Base-by-base conservation (phyloP, 2,329 filamentous ascomycete species). In the Arachnomyces sp. region DNA sequence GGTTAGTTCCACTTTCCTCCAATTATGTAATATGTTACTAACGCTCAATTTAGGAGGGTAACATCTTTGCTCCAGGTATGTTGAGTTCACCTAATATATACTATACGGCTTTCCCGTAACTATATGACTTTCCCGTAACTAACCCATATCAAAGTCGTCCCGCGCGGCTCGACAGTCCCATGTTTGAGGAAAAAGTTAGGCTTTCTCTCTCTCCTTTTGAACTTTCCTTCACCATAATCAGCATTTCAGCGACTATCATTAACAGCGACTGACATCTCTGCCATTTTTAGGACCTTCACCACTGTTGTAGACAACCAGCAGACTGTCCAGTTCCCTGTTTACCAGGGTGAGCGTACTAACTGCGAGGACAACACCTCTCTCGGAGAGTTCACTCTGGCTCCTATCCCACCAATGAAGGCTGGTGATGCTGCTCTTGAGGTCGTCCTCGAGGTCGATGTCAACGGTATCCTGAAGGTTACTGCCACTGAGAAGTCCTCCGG, bases 391-490 rank as follows among this genome's bases (percentile, higher is more conserved):
- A 95, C 90, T 44, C 76, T 98, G 48, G 84, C 88, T 55, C 92
- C 90, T 34, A 90, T 76, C 69, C 89, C 74, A 70, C 76, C 76
- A 5, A 82, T 95, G 87, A 83, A 82, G 61, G 90, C 92, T 61
- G 90, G 92, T 66, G 92, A 98, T 66, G 86, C 92, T 55, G 89
- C 94, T 52, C 84, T 98, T 34, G 92, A 98, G 74, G 86, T 90
- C 56, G 88, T 96, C 67, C 96, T 98, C 72, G 92, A 98, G 75
- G 92, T 98, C 63, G 92, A 98, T 57, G 92, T 95, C 78, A 98
- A 98, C 77, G 92, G 92, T 83, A 95, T 95, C 67, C 83, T 98
- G 53, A 98, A 98, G 82, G 92, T 96, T 61, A 96, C 90, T 49
- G 92, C 92, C 54, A 95, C 90, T 35, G 92, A 98, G 80, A 98